Evolutionary conservation across 768 basidiomycete genomes (phyloP), one percentile per base, ranked within the genome.

Genomic region (Termitomyces sp.): DNA sequence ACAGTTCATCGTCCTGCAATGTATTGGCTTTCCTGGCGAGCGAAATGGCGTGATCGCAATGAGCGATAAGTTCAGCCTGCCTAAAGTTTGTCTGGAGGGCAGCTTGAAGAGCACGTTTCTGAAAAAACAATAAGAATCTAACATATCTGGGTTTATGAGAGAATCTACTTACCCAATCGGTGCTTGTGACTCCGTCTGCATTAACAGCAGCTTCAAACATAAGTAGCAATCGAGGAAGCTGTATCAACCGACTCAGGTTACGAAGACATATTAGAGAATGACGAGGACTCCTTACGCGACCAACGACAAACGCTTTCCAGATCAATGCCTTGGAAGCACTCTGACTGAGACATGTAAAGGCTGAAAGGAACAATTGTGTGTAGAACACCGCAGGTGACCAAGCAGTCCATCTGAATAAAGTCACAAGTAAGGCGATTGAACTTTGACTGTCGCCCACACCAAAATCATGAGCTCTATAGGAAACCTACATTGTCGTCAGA

Each of bases 271-370:
- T 50, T 22, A 6, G 27, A 39, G 14, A 39, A 54, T 60, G 37
- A 22, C 57, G 32, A 49, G 53, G 36, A 61, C 86, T n/a, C n/a
- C n/a, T 64, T 71, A 92, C 90, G 53, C 90, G 80, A 39, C 88
- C 86, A 55, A 89, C 72, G 20, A 89, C 77, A 65, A 91, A 92
- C 20, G 84, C 79, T 62, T 82, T 82, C 90, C 89, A 93, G 33
- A 91, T 65, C 61, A 53, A 72, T 57, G 65, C 70, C 61, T 62
- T 73, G 27, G 64, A 57, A 7, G 62, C 48, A 55, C 69, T 81
- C 67, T 88, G 85, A 1, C 82, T 77, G 22, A 91, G 72, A 63
- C 83, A 88, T 7, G 79, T 80, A 59, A 89, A 72, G 4, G 87
- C 83, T 3, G 88, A 78, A 20, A 86, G 72, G 30, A 91, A 72